phyloP scores from a whole-genome alignment of 768 basidiomycete genomes.

The Calocera viscosa region DNA sequence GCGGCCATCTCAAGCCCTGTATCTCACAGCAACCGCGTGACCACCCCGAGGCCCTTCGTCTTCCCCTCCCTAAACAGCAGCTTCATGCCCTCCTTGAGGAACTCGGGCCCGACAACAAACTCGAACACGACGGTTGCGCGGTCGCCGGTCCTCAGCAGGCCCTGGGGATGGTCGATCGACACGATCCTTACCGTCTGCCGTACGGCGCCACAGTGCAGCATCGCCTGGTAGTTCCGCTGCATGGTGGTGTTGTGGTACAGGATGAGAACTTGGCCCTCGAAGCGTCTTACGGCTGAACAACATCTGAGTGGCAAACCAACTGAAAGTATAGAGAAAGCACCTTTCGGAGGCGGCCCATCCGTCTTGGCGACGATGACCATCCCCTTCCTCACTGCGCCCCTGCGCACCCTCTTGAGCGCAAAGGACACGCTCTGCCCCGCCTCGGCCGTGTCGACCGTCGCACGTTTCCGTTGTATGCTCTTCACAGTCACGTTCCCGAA shows the following conservation, averaged over 20 bases:
- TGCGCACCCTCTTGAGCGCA: constrained; percentile 77
- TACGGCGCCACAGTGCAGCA: constrained; percentile 87
- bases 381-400: constrained; percentile 76
- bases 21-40: constrained; percentile 20
- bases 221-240: constrained; percentile 88
- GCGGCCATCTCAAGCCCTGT: not conserved
- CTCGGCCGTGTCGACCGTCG: constrained; percentile 69
- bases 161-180: constrained; percentile 82
- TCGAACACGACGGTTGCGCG: constrained; percentile 89
- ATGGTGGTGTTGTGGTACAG: constrained; percentile 90
- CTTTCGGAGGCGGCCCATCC: constrained; percentile 57
- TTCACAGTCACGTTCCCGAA: constrained; percentile 70
- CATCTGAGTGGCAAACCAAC: not conserved
- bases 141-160: constrained; percentile 85
- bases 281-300: constrained; percentile 56
- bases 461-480: constrained; percentile 88
- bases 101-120: constrained; percentile 86
- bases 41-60: constrained; percentile 46
- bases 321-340: constrained; percentile 28
- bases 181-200: constrained; percentile 86
- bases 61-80: constrained; percentile 89
- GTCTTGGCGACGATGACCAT: constrained; percentile 82
- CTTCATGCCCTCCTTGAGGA: constrained; percentile 86
- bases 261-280: constrained; percentile 89
- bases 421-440: constrained; percentile 93